Conservation (phyloP, 257 asterid genomes). For the Solanum bulbocastanum region DNA sequence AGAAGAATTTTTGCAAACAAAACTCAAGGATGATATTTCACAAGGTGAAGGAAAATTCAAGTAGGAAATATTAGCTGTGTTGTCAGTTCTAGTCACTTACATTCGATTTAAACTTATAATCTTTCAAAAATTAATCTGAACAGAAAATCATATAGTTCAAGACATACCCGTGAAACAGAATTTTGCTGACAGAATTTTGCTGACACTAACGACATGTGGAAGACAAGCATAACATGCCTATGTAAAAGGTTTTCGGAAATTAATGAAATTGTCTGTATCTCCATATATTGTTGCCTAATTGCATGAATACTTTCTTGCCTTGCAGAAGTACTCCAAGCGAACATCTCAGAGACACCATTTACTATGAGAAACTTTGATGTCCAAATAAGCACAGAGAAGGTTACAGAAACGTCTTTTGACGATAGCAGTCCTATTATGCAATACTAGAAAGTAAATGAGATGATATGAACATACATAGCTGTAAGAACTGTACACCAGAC, state of each 20-base stretch:
- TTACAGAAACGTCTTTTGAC: background rate
- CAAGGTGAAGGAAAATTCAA: background rate
- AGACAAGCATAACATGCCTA: background rate
- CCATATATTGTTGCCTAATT: background rate
- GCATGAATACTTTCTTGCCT: background rate
- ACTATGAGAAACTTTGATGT: background rate
- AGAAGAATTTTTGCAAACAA: background rate
- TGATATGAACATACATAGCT: background rate
- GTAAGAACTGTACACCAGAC: background rate
- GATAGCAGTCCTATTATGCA: background rate
- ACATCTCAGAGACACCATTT: background rate
- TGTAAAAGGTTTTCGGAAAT: background rate
- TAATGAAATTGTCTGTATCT: background rate
- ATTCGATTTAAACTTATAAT: background rate
- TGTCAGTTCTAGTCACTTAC: background rate
- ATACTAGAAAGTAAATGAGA: background rate
- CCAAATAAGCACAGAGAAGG: background rate
- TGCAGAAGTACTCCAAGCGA: background rate
- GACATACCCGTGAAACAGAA: background rate
- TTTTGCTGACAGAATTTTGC: background rate
- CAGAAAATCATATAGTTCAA: background rate
- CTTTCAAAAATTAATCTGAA: background rate
- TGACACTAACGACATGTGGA: background rate
- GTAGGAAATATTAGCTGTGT: background rate
- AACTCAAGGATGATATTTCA: background rate